Percentiles rank a stretch among this genome's conserved stretches.
Conservation (phyloP, 73 alveolate species). For the Breviolum minutum region DNA sequence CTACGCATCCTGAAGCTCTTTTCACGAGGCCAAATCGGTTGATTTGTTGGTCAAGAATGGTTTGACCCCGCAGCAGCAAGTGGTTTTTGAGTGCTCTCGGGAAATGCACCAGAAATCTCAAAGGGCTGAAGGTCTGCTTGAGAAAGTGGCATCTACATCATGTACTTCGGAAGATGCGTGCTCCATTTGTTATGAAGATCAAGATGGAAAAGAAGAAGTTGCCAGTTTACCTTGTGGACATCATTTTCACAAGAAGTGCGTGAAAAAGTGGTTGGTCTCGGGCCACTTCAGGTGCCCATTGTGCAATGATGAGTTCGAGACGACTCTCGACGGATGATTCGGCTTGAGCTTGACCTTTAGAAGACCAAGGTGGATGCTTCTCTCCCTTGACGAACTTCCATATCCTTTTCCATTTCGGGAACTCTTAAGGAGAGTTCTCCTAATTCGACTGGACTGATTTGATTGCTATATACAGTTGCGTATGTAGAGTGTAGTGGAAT, state of each 20-base stretch:
- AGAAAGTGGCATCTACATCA: not conserved
- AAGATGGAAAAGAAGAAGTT: not conserved
- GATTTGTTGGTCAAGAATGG: not conserved
- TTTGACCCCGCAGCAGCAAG: not conserved
- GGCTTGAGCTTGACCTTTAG: too few species aligned
- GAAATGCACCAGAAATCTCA: not conserved
- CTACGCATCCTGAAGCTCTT: not conserved
- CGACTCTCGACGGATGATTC: not conserved
- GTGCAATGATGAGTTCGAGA: not conserved
- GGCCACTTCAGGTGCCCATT: constrained; percentile 12
- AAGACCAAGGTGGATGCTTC: too few species aligned
- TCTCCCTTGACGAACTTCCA: too few species aligned
- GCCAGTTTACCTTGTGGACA: not conserved
- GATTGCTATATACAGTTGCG: too few species aligned
- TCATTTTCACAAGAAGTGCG: not conserved
- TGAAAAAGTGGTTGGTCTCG: constrained; percentile 26
- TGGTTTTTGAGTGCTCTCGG: not conserved
- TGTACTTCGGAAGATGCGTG: not conserved
- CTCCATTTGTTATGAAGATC: constrained; percentile 1
- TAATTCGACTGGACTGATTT: too few species aligned
- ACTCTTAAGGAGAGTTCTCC: too few species aligned
- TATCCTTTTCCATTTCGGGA: too few species aligned
- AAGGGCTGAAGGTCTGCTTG: not conserved
- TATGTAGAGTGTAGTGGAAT: too few species aligned
- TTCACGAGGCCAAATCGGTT: not conserved